Percentiles rank a stretch among this genome's conserved stretches.
phyloP scores from a whole-genome alignment of 768 basidiomycete species.

The Xanthoconium stramineum region DNA sequence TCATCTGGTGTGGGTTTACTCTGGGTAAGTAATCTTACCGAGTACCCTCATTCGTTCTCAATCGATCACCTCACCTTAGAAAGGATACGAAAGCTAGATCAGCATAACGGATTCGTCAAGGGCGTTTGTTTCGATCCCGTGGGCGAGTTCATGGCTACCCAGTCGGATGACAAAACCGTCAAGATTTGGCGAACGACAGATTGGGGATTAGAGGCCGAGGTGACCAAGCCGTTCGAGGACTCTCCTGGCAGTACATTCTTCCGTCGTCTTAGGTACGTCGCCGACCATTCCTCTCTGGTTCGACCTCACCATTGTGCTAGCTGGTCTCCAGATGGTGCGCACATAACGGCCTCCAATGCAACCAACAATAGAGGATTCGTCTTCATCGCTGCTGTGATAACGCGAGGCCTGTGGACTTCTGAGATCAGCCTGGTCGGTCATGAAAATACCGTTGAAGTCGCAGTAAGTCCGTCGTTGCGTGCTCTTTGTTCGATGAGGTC shows the following conservation, averaged over 20 bases:
- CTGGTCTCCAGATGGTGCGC: conserved; percentile 99
- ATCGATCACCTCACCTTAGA: conserved; percentile 42
- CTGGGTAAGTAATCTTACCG: conserved; percentile 53
- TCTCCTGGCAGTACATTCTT: conserved; percentile 96
- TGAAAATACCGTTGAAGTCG: conserved; percentile 95
- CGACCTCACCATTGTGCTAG: conserved; percentile 37
- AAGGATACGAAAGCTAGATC: conserved; percentile 76
- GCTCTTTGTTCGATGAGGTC: background rate
- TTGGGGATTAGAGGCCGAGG: conserved; percentile 82
- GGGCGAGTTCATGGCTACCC: conserved; percentile 95
- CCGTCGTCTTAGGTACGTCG: conserved; percentile 71
- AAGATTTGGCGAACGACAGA: conserved; percentile 96
- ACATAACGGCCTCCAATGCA: conserved; percentile 95
- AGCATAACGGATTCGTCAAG: conserved; percentile 96
- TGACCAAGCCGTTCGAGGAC: conserved; percentile 88
- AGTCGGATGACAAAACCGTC: conserved; percentile 94
- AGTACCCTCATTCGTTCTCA: background rate
- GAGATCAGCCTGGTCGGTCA: conserved; percentile 96
- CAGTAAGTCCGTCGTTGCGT: conserved; percentile 48
- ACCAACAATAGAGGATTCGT: conserved; percentile 96
- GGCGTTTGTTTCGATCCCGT: conserved; percentile 99
- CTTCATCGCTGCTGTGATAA: conserved; percentile 95
- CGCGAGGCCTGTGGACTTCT: conserved; percentile 82
- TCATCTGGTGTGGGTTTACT: conserved; percentile 92
- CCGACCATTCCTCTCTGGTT: background rate